Conservation (phyloP, 257 asterid species). For the Agastache rugosa region DNA sequence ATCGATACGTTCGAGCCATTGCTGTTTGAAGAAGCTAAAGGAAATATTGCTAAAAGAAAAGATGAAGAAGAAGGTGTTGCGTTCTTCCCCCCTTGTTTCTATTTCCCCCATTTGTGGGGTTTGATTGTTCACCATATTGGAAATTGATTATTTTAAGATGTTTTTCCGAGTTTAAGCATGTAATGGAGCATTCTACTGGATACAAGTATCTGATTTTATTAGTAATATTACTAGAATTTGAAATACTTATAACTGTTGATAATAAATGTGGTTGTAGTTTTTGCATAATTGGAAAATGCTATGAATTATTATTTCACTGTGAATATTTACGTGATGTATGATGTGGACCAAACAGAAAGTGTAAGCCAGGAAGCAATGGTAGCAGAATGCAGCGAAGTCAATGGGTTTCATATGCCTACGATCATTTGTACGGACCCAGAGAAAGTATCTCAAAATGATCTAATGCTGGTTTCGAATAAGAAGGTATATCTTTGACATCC, state of each 20-base stretch:
- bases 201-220: background rate
- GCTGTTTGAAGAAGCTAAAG: conserved; percentile 94
- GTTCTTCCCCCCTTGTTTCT: background rate
- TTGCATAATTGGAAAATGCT: background rate
- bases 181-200: conserved; percentile 11
- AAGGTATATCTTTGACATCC: conserved; percentile 50
- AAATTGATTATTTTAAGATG: background rate
- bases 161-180: conserved; percentile 11
- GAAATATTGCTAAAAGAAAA: conserved; percentile 68
- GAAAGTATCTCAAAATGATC: conserved; percentile 71
- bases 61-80: conserved; percentile 59
- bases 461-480: conserved; percentile 64
- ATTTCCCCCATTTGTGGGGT: background rate
- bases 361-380: conserved; percentile 54
- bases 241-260: background rate
- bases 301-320: background rate
- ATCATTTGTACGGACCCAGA: conserved; percentile 50
- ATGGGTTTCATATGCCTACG: conserved; percentile 74
- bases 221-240: background rate
- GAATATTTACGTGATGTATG: conserved; percentile 24
- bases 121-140: background rate
- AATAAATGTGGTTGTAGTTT: conserved; percentile 24
- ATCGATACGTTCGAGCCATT: conserved; percentile 81
- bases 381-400: conserved; percentile 67
- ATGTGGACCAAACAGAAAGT: conserved; percentile 51